phyloP scores from a whole-genome alignment of 495 filamentous ascomycete species.

The Tuber magnatum region DNA sequence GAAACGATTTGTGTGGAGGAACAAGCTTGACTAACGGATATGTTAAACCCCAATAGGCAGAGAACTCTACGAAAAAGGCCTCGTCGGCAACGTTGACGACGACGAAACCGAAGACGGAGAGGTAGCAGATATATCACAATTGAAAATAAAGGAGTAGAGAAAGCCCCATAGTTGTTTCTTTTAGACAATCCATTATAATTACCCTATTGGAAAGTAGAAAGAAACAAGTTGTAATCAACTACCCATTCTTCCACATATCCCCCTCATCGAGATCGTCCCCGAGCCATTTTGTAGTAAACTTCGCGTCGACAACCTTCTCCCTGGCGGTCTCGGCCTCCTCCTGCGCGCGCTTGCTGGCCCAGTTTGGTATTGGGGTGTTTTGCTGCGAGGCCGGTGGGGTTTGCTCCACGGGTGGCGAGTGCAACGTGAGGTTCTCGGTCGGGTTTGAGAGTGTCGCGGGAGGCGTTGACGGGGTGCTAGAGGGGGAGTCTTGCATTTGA shows the following conservation, averaged over 20 bases:
- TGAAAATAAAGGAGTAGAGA: conserved; percentile 34
- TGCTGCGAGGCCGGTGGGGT: conserved; percentile 16
- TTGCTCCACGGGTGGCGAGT: conserved; percentile 21
- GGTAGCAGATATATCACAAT: conserved; percentile 34
- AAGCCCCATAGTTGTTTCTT: not conserved
- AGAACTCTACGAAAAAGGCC: conserved; percentile 37
- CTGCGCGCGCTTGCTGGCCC: conserved; percentile 34
- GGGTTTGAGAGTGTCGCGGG: conserved; percentile 17
- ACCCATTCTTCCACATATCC: conserved; percentile 38
- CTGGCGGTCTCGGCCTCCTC: conserved; percentile 36
- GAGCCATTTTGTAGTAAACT: conserved; percentile 32
- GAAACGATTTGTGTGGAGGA: not conserved
- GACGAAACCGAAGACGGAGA: conserved; percentile 30
- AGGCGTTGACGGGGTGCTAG: conserved; percentile 23
- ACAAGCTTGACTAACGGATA: not conserved
- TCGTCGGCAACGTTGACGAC: conserved; percentile 36
- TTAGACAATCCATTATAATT: not conserved
- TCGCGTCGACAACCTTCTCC: conserved; percentile 35
- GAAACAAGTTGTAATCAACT: not conserved
- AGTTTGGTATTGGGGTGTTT: conserved; percentile 21
- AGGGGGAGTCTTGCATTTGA: conserved; percentile 28
- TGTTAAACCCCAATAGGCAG: conserved; percentile 14
- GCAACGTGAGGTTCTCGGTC: conserved; percentile 19
- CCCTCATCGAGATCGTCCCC: conserved; percentile 39
- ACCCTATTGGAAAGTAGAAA: not conserved